phyloP scores from a whole-genome alignment of 139 green algal species.

The Coccomyxa sp. region DNA sequence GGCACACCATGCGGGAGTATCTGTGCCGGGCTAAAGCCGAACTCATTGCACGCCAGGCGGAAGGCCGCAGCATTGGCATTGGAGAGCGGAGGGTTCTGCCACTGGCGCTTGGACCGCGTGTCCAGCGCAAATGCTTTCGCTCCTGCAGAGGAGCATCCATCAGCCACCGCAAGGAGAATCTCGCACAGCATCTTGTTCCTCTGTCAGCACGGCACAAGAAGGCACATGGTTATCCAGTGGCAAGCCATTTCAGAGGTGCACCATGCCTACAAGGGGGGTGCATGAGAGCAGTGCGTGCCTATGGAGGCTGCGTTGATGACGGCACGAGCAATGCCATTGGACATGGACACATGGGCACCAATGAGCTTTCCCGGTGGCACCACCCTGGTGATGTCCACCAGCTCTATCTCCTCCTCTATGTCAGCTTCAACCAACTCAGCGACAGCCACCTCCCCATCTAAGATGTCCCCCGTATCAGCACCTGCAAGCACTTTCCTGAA shows the following conservation, averaged over 20 bases:
- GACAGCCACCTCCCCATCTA: no score
- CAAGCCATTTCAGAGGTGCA: no score
- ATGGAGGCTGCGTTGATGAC: constrained; percentile 18
- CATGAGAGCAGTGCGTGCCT: not conserved
- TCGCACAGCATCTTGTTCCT: not conserved
- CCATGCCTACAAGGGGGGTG: no score
- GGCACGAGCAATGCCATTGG: constrained; percentile 12
- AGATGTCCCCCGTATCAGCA: no score
- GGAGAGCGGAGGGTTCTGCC: constrained; percentile 3
- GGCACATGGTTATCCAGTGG: no score
- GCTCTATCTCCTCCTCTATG: not conserved
- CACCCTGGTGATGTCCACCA: not conserved
- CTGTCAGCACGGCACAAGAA: no score
- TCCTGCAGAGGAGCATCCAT: constrained; percentile 7
- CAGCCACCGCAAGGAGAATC: not conserved
- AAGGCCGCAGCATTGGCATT: constrained; percentile 7
- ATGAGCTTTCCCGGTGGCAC: constrained; percentile 8
- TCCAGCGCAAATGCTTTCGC: constrained; percentile 21
- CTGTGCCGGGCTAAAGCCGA: constrained; percentile 6
- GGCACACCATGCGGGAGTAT: constrained; percentile 13
- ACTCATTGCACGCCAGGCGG: constrained; percentile 11
- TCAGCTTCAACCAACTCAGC: no score
- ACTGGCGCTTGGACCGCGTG: constrained; percentile 17
- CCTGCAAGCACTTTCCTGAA: no score
- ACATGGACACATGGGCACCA: constrained; percentile 15